Conservation (phyloP, 345 rosid genomes). For the Eucalyptus urophylla region DNA sequence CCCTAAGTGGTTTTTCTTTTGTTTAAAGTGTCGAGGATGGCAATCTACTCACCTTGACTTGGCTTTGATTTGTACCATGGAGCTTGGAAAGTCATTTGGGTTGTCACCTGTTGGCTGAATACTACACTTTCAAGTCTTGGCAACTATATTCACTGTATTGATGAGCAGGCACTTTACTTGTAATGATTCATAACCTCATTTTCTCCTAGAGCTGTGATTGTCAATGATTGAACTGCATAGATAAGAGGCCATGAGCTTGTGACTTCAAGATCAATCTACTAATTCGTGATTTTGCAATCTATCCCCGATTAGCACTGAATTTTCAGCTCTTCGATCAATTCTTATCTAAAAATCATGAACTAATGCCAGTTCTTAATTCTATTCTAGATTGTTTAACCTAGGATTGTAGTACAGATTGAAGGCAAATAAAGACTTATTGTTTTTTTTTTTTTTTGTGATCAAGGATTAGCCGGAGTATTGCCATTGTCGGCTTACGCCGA, state of each 20-base stretch:
- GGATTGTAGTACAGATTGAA: background rate
- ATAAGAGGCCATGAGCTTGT: background rate
- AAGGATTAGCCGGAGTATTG: too few relatives aligned
- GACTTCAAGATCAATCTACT: background rate
- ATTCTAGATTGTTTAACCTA: too few relatives aligned
- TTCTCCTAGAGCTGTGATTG: background rate
- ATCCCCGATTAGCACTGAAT: accelerated
- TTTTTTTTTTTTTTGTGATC: too few relatives aligned
- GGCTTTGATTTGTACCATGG: background rate
- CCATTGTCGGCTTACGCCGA: too few relatives aligned
- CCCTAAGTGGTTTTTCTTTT: background rate
- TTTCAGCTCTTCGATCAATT: accelerated
- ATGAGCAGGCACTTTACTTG: background rate
- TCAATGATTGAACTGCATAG: background rate
- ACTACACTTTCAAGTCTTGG: background rate
- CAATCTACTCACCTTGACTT: background rate
- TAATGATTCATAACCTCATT: background rate
- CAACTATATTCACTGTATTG: background rate
- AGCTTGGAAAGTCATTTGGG: background rate
- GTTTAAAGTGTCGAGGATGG: background rate
- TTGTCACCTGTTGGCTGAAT: background rate
- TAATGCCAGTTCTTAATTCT: accelerated
- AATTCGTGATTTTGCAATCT: background rate
- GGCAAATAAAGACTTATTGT: background rate
- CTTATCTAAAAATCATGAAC: too few relatives aligned